phyloP scores from a whole-genome alignment of 2,329 filamentous ascomycete genomes.

The Ceratocystis smalleyi region DNA sequence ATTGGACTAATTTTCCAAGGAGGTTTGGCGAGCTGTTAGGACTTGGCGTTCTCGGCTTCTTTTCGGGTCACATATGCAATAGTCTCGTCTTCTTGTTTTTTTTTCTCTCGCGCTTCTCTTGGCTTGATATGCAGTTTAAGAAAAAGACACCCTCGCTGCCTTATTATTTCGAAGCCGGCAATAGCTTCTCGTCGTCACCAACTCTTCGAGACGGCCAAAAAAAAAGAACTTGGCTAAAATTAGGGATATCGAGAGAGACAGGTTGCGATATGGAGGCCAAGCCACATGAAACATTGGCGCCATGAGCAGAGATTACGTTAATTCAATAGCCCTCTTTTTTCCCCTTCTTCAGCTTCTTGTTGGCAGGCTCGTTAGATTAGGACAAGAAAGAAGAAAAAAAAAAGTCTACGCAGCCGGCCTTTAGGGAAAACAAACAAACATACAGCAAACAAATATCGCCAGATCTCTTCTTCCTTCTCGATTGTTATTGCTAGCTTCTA shows the following conservation, averaged over 20 bases:
- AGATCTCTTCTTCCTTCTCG: no score
- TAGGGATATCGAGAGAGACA: neutral
- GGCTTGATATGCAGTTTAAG: neutral
- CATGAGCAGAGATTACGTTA: neutral
- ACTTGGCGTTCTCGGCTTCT: neutral
- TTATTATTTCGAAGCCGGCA: neutral
- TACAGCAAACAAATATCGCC: constrained; percentile 3
- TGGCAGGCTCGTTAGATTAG: neutral
- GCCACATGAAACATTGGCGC: constrained; percentile 14
- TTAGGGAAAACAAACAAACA: neutral
- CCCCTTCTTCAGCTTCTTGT: neutral
- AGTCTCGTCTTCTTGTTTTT: neutral
- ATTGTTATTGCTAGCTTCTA: neutral
- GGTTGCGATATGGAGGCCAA: constrained; percentile 6
- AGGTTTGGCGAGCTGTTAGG: neutral
- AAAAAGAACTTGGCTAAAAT: neutral
- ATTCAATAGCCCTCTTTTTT: neutral
- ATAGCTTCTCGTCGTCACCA: neutral
- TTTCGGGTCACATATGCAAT: neutral
- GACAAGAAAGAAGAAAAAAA: neutral
- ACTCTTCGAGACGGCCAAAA: neutral
- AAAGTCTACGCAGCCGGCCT: neutral
- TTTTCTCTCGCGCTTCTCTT: neutral
- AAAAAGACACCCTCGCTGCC: neutral
- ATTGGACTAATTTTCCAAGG: neutral